Percentiles rank a stretch among this genome's conserved stretches.
Conservation (phyloP, 768 basidiomycete genomes). For the Tephrocybe rancida region DNA sequence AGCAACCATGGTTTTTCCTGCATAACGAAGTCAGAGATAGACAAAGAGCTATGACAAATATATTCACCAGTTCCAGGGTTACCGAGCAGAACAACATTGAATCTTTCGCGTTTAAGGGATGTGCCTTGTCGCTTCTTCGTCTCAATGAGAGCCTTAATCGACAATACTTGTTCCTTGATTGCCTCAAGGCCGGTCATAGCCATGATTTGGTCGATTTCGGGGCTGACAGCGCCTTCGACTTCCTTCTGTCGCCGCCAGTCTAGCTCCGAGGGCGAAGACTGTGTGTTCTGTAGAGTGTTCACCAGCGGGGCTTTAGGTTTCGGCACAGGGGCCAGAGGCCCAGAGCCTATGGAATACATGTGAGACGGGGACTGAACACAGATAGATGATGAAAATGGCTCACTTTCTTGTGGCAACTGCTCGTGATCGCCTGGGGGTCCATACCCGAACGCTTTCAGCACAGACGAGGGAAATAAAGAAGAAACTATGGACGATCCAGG, state of each 20-base stretch:
- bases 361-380: not conserved
- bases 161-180: conserved; percentile 62
- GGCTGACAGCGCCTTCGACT: conserved; percentile 51
- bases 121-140: conserved; percentile 52
- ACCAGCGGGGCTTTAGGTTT: not conserved
- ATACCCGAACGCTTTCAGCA: not conserved
- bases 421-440: not conserved
- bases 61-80: conserved; percentile 76
- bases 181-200: conserved; percentile 68
- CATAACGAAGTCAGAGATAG: not conserved
- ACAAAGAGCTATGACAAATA: no score
- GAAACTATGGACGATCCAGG: not conserved
- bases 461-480: not conserved
- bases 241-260: conserved; percentile 65
- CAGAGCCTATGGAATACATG: not conserved
- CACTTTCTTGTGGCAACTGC: not conserved
- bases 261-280: conserved; percentile 37
- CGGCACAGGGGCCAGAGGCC: not conserved
- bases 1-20: conserved; percentile 75
- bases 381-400: not conserved
- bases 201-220: conserved; percentile 68
- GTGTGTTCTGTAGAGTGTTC: not conserved
- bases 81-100: conserved; percentile 64
- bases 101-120: conserved; percentile 55
- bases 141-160: conserved; percentile 62